A percentile compares a stretch with the other conserved stretches of the same genome.
Evolutionary conservation across 495 filamentous ascomycete genomes (phyloP).

Genomic region (Amniculicola lignicola): DNA sequence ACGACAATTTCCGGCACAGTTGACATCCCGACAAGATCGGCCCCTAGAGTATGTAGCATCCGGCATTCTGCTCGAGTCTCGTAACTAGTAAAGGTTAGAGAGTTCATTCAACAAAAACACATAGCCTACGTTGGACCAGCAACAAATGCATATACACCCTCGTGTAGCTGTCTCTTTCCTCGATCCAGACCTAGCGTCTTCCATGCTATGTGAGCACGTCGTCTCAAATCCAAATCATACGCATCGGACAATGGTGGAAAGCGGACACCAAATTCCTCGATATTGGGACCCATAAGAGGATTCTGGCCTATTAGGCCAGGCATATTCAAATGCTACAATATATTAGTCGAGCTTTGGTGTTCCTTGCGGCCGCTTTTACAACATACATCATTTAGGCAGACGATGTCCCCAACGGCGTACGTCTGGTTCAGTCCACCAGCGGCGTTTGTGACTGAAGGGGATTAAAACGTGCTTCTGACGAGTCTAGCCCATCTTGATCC

Average conservation of each 20-base stretch:
- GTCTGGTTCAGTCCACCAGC: constrained; percentile 68
- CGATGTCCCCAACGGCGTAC: constrained; percentile 69
- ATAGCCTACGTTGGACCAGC: constrained; percentile 62
- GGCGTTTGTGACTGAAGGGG: constrained; percentile 64
- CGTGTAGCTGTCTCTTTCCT: constrained; percentile 55
- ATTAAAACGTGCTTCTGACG: constrained; percentile 5
- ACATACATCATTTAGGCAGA: constrained; percentile 66
- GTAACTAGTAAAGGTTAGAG: constrained; percentile 49
- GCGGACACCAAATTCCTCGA: constrained; percentile 63
- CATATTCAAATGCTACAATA: constrained; percentile 60
- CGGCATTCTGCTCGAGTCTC: constrained; percentile 76
- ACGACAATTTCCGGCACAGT: constrained; percentile 75
- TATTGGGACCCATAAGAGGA: constrained; percentile 70
- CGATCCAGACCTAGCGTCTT: constrained; percentile 46
- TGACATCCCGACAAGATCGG: constrained; percentile 76
- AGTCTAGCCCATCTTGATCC: constrained; percentile 2
- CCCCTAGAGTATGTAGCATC: constrained; percentile 63
- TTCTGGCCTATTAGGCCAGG: constrained; percentile 67
- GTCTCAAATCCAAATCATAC: constrained; percentile 67
- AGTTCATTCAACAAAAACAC: not conserved
- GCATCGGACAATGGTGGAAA: constrained; percentile 74
- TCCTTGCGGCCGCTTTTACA: not conserved
- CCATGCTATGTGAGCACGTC: constrained; percentile 61
- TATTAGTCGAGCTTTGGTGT: not conserved
- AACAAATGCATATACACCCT: constrained; percentile 75